Base-by-base conservation (phyloP, 2,329 filamentous ascomycete genomes). In the Hypoxylon sp. region DNA sequence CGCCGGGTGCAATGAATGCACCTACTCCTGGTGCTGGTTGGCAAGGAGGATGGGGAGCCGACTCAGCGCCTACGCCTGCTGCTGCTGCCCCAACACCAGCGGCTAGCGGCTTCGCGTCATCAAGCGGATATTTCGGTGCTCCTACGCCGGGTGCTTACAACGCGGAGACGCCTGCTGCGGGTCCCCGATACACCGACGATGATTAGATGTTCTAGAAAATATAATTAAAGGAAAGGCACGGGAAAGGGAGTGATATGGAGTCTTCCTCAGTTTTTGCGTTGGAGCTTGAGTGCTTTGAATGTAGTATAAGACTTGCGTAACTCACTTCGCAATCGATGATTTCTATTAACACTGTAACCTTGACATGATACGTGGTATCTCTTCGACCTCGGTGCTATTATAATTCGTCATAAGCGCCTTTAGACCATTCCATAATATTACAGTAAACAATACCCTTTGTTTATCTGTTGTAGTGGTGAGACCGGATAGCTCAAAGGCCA, bases 31-130 rank as follows among this genome's bases (percentile, higher is more conserved):
- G 89, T 5, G 88, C 84, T 4, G 86, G 85, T 7, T 88, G 88
- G 86, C 83, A 86, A 67, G 82, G 85, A 23, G 85, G 86, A 23
- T 88, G 86, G 86, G 85, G 84, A 38, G 82, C 82, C 0, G 90
- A 91, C 61, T 85, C 87, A 5, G 91, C 90, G 1, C 89, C 90
- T 1, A 92, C 90, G 0, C 90, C 90, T 1, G 89, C 84, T 3
- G 88, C 80, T 50, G 86, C 82, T 62, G 91, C 91, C 14, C 90
- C 91, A 0, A 94, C 91, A 0, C 91, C 91, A 0, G 90, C 88
- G 25, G 90, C 88, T 0, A 88, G 86, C 53, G 88, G 87, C n/a
- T 76, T 79, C 60, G 51, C 83, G 76, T 71, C 82, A 73, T 81
- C 81, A 13, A 74, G 76, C 56, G 82, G 79, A 66, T 89, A 88